phyloP scores from a whole-genome alignment of 257 asterid genomes.

The Solanum sitiens region DNA sequence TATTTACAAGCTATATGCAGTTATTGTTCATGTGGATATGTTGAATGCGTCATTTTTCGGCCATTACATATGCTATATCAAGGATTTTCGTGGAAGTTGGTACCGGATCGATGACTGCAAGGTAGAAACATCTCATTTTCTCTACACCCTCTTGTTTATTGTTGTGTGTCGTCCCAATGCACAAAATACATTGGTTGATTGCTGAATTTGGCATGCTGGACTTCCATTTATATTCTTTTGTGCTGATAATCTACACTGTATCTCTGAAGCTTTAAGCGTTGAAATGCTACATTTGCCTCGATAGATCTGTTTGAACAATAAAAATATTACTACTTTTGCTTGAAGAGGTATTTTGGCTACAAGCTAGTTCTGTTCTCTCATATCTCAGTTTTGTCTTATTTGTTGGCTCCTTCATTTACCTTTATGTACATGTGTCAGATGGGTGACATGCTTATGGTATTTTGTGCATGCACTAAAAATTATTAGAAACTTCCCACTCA shows the following conservation, averaged over 20 bases:
- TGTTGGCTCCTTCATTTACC: not conserved
- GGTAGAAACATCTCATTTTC: constrained; percentile 27
- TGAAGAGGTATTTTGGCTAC: not conserved
- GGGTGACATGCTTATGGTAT: not conserved
- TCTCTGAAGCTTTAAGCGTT: not conserved
- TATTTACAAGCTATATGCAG: constrained; percentile 85
- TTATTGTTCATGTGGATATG: constrained; percentile 95
- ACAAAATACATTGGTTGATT: not conserved
- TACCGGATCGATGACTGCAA: constrained; percentile 84
- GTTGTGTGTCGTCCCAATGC: not conserved
- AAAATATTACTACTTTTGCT: not conserved
- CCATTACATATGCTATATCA: constrained; percentile 87
- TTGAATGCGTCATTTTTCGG: constrained; percentile 96
- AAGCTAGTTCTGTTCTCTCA: not conserved
- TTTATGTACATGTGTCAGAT: not conserved
- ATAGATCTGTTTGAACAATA: not conserved
- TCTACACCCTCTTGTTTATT: not conserved
- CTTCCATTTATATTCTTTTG: not conserved
- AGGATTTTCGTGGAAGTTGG: constrained; percentile 83
- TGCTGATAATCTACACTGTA: not conserved
- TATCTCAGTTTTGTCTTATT: not conserved
- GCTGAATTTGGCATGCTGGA: not conserved
- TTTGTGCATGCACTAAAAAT: not conserved
- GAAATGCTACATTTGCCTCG: not conserved
- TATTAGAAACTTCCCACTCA: not conserved